These are phyloP conservation scores for Wickerhamiella kurtzmanii DNA, from an alignment of 805 yeast species.

Conservation along the genomic window DNA sequence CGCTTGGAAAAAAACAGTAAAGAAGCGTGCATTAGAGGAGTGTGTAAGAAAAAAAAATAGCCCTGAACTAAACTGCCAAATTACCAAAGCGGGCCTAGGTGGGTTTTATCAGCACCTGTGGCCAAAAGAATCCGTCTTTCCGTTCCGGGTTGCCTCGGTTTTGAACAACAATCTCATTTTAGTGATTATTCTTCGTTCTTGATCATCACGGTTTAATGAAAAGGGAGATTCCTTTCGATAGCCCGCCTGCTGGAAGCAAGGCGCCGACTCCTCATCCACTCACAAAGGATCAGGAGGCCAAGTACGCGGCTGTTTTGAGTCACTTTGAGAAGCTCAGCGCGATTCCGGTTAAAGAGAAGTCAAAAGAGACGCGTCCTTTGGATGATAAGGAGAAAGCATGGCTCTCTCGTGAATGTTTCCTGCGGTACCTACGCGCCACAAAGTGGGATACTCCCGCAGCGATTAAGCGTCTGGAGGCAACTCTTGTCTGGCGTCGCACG, in stretches of 20 bases:
- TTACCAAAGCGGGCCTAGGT: background rate
- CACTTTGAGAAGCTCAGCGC: conserved; percentile 45
- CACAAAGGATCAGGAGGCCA: conserved; percentile 40
- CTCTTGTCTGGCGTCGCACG: conserved; percentile 87
- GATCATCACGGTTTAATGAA: background rate
- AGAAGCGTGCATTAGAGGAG: too few relatives aligned
- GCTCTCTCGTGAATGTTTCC: conserved; percentile 83
- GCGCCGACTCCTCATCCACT: conserved; percentile 40
- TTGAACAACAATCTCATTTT: too few relatives aligned
- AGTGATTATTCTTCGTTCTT: too few relatives aligned
- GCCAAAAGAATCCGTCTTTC: background rate
- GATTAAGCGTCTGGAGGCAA: conserved; percentile 56
- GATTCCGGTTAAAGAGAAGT: conserved; percentile 33
- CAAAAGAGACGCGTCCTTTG: conserved; percentile 27
- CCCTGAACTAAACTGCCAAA: too few relatives aligned
- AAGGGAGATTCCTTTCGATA: conserved; percentile 37
- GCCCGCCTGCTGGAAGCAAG: conserved; percentile 37
- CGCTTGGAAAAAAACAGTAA: too few relatives aligned
- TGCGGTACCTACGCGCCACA: conserved; percentile 85
- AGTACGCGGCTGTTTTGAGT: conserved; percentile 47
- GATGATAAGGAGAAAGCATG: conserved; percentile 63
- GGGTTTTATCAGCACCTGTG: background rate
- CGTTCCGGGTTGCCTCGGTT: background rate
- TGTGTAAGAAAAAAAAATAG: too few relatives aligned
- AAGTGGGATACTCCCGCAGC: conserved; percentile 73